Base-by-base conservation (phyloP, 1,284 basidiomycete genomes). In the Testicularia cyperi region DNA sequence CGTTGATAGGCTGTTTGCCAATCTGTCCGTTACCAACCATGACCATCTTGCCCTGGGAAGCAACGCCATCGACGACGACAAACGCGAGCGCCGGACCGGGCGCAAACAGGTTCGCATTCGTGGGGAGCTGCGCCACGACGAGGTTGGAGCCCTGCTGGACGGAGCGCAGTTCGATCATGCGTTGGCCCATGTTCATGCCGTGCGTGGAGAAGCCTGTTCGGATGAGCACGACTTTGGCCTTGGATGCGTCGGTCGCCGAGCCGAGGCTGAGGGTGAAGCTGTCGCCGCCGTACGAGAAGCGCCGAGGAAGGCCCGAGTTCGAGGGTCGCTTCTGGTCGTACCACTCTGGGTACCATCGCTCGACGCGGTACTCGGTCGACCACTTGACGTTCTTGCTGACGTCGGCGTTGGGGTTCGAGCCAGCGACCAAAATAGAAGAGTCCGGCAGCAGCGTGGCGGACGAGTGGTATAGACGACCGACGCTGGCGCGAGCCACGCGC, bases 201-300 rank as follows among this genome's bases (percentile, higher is more conserved):
- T n/a, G n/a, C n/a, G n/a, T n/a, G n/a, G n/a, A n/a, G n/a, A 92
- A 96, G 4, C 92, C 92, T 23, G 86, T 83, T 44, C 94, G 87
- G 52, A 89, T 81, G 57, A 97, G 78, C 42, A 86, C 84, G 14
- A 92, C 87, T 13, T 84, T 87, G 37, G 65, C 48, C 24, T 65
- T 65, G 22, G 31, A 18, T 14, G 60, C 88, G 8, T 61, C 29
- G 0, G 43, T 25, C 2, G 55, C 53, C 5, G 41, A 41, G 42
- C 20, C 15, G 19, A 70, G 36, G 13, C 23, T 62, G 36, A 73
- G 23, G 19, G 54, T 51, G 53, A 73, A 70, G 6, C 31, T 47
- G 6, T 47, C 27, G 9, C 70, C 68, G 22, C 71, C 71, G 44
- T 73, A 70, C n/a, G 38, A 38, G 42, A 73, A 62, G 12, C 34